Evolutionary conservation across 2,329 filamentous ascomycete species (phyloP), one percentile per base, ranked within the genome.

Genomic region (Neopestalotiopsis sp.): DNA sequence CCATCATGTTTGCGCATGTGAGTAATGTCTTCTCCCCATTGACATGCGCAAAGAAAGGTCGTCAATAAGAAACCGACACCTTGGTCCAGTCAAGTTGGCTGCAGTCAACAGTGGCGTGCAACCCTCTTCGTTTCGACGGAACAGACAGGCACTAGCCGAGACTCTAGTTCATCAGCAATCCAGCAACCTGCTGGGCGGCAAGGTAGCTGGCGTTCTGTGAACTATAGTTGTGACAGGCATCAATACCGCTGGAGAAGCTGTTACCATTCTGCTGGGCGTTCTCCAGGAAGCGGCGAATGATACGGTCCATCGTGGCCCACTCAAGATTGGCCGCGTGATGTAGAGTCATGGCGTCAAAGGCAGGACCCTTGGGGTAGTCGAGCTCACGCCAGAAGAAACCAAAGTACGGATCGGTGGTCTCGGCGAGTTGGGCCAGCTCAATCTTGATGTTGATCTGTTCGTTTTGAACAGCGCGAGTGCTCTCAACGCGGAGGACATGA

Each of bases 301-400:
- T 81, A 4, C 78, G 75, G 75, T 89, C 85, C 5, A 90, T 79
- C 2, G 83, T 83, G 5, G 75, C 72, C 74, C 86, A 84, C 76
- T 90, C 88, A 13, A 75, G 71, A 4, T 77, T 70, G 2, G 84
- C 84, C 12, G 83, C 81, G 52, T 85, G 74, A 1, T 80, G 78
- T 2, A 90, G 80, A 5, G 84, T 85, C 80, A 87, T 79, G 30
- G 78, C 71, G 69, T 88, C 86, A 68, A 87, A 86, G 0, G 70
- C 74, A 1, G 72, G 73, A 1, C 85, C 84, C 28, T 73, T 70
- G 4, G 79, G 81, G 68, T 84, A 82, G 45, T 78, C 76, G 24
- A 86, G 73, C 74, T 88, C 84, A 38, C 81, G 78, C 80, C 84
- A 87, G 72, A 87, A 84, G 75, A 83, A 87, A 14, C 88, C 86